Percentiles rank a stretch among this genome's conserved stretches.
Conservation (phyloP, 768 basidiomycete genomes). For the Megacollybia marginata region DNA sequence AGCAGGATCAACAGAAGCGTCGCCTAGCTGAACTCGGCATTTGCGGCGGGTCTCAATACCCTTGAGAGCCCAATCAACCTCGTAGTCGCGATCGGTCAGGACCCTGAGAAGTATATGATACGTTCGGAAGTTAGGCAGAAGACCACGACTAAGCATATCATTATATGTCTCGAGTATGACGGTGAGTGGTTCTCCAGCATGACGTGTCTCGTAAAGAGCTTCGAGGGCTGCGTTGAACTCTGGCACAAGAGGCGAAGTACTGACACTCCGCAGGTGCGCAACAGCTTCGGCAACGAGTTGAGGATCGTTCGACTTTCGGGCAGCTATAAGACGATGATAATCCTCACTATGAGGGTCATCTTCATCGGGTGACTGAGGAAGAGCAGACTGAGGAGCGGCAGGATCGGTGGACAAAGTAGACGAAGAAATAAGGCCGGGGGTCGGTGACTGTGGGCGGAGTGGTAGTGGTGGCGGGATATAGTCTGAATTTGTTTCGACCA, state of each 20-base stretch:
- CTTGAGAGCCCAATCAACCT: conserved; percentile 42
- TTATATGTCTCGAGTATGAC: conserved; percentile 64
- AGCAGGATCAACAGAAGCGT: conserved; percentile 7
- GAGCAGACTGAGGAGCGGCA: conserved; percentile 11
- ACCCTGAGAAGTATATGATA: conserved; percentile 56
- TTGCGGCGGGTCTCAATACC: conserved; percentile 35
- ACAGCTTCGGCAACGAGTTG: conserved; percentile 25
- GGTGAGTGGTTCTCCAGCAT: conserved; percentile 44
- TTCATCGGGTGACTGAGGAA: conserved; percentile 2
- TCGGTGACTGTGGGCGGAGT: conserved; percentile 6
- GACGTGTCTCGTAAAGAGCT: conserved; percentile 40
- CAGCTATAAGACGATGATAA: conserved; percentile 17
- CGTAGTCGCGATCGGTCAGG: conserved; percentile 60
- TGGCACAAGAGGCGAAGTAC: conserved; percentile 28
- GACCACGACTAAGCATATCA: conserved; percentile 51
- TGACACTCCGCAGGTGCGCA: conserved; percentile 23
- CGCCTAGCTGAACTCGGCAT: conserved; percentile 16
- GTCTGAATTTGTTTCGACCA: conserved; percentile 1
- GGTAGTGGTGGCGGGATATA: conserved; percentile 5
- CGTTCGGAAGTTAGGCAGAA: conserved; percentile 57
- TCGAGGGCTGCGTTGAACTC: conserved; percentile 61
- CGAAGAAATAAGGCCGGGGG: neutral
- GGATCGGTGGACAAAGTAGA: conserved; percentile 11
- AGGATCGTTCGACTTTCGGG: conserved; percentile 18
- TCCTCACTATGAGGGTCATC: conserved; percentile 6